Conservation (phyloP, 306 rosid species). For the Cucumis cinereus region DNA sequence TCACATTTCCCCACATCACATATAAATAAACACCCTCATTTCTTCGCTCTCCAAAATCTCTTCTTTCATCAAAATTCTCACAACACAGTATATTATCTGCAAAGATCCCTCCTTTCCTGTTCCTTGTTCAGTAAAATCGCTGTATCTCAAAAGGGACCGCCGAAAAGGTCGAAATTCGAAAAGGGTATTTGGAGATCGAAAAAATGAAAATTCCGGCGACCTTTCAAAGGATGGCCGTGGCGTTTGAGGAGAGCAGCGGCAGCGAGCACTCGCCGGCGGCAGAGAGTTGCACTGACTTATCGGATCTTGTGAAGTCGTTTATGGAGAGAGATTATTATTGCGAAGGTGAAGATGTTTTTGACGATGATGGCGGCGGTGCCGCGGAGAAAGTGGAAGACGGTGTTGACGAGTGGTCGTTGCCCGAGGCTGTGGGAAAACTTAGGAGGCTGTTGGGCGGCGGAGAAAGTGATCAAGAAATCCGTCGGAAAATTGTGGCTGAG, state of each 20-base stretch:
- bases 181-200: not conserved
- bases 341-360: not conserved
- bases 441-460: constrained; percentile 17
- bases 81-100: not conserved
- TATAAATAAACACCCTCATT: not conserved
- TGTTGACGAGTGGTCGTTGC: constrained; percentile 10
- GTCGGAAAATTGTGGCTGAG: constrained; percentile 23
- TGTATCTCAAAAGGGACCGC: not conserved
- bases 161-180: not conserved
- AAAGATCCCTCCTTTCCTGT: not conserved
- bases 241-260: constrained; percentile 80
- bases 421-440: constrained; percentile 29
- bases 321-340: constrained; percentile 34
- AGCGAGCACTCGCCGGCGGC: constrained; percentile 72
- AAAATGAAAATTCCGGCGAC: constrained; percentile 35
- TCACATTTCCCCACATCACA: not conserved
- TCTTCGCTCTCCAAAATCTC: not conserved
- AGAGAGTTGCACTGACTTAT: constrained; percentile 45
- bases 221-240: constrained; percentile 59
- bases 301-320: constrained; percentile 69
- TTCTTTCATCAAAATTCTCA: not conserved
- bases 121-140: not conserved
- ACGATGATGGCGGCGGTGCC: not conserved
- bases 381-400: constrained; percentile 7
- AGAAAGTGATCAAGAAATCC: constrained; percentile 10